Conservation (phyloP, 257 asterid genomes). For the Anisodus tanguticus region DNA sequence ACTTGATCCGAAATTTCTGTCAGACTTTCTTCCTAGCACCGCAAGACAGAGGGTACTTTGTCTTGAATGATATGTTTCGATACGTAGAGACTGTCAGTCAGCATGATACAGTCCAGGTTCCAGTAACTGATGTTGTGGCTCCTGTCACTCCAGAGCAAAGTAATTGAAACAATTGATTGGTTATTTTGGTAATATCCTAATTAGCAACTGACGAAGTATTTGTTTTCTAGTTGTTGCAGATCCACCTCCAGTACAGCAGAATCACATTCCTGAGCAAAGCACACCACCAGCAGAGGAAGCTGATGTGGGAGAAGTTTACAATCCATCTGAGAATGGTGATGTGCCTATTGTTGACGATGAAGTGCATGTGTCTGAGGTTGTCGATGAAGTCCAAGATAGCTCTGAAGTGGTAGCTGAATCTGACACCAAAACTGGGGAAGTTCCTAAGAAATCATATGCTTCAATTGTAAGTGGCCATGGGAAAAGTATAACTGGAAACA, state of each 20-base stretch:
- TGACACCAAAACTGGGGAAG: conserved; percentile 60
- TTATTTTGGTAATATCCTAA: conserved; percentile 24
- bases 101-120: conserved; percentile 39
- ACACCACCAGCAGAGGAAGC: conserved; percentile 62
- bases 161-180: conserved; percentile 35
- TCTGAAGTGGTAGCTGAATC: conserved; percentile 56
- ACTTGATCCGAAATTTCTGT: conserved; percentile 59
- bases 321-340: conserved; percentile 76
- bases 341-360: conserved; percentile 64
- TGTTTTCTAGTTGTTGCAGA: conserved; percentile 37
- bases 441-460: conserved; percentile 89
- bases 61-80: conserved; percentile 85
- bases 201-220: conserved; percentile 26
- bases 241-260: conserved; percentile 58
- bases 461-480: conserved; percentile 68
- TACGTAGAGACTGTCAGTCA: conserved; percentile 51
- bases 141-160: conserved; percentile 64
- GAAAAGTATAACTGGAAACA: conserved; percentile 15
- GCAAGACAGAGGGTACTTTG: conserved; percentile 89
- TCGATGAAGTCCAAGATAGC: conserved; percentile 59
- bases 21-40: conserved; percentile 96
- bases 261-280: conserved; percentile 56
- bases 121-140: conserved; percentile 50
- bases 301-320: conserved; percentile 67
- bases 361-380: conserved; percentile 80